Evolutionary conservation across 1,139 yeast genomes (phyloP), one percentile per base, ranked within the genome.

Genomic region (Komagataea norvegica): DNA sequence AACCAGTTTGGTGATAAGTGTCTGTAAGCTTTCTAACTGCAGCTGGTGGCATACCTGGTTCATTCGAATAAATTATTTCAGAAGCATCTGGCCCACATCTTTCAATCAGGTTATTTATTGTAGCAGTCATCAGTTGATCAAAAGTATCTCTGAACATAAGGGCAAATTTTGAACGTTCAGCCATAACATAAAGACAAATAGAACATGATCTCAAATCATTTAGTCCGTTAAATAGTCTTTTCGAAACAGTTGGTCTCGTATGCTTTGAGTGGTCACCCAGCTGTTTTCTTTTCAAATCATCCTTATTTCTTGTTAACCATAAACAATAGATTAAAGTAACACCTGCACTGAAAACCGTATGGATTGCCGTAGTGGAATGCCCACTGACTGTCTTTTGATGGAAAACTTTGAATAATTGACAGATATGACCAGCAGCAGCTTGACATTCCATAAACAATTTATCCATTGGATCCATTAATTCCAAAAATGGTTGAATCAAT

Each of bases 391-490:
- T 72, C 46, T 70, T 72, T 44, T 74, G 75, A 54, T 74, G 79
- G 51, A 72, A 75, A 8, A 71, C 74, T 47, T 75, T 72, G 51
- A 74, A 73, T 13, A 74, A 60, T 46, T 72, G 77, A 51, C 81
- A 74, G 30, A 77, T 71, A 49, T 74, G 77, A 28, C 82, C 82
- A 3, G 81, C 79, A 26, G 79, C 80, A 3, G 77, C 74, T 49
- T 75, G 81, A 53, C 82, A 76, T 54, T 74, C 79, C 38, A 67
- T 65, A 49, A 77, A 75, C 20, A 77, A 56, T 33, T 72, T 65
- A 48, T 74, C 77, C 46, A 71, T 72, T 6, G 82, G 81, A 38
- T 71, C 74, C 46, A 77, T 52, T 14, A 74, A 55, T 44, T 74
- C 80, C 41, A 76, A 52, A 51, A 73, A 77, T 6, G 83, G 83